Base-by-base conservation (phyloP, 2,329 filamentous ascomycete species). In the Pseudocercospora pini-densiflorae region DNA sequence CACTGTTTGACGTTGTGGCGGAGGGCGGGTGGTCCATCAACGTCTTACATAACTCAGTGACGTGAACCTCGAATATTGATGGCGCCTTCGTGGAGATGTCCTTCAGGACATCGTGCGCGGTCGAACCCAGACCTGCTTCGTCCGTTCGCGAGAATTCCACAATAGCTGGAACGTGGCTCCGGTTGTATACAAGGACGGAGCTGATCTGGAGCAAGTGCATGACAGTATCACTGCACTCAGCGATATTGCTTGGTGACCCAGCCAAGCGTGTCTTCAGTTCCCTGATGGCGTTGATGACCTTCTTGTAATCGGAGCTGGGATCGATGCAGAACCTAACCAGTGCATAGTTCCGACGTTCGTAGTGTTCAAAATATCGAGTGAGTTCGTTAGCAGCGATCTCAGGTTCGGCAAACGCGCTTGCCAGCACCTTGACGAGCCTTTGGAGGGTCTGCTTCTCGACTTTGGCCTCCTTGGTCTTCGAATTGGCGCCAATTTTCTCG, bases 81-180 rank as follows among this genome's bases (percentile, higher is more conserved):
- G 95, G 94, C 70, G 95, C 95, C 54, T 89, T 88, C 61, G 92
- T 89, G 0, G 95, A 98, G 31, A 98, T 97, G 76, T 97, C 92
- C 74, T 93, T 94, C 57, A 98, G 85, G 61, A 98, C 86, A 75
- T 97, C 92, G 75, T 97, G 93, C 1, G 95, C 94, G 14, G 92
- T 89, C 21, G 87, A 83, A 5, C 91, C 92, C 58, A 97, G 84
- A 0, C 89, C 90, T 58, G 91, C 88, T 74, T 94, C 90, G 75
- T 97, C 91, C 9, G 89, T 94, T 74, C 93, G 90, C 10, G 94
- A 93, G 74, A 90, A 92, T 65, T 93, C 90, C 83, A 98, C 92
- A 69, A 98, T 94, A 0, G 92, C 89, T 2, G 94, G 89, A 19
- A 99, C 89, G 77, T 99, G 94, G 77, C 94, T 98, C 75, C 92